Base-by-base conservation (phyloP, 75 land plant species). In the Picea sitchensis region DNA sequence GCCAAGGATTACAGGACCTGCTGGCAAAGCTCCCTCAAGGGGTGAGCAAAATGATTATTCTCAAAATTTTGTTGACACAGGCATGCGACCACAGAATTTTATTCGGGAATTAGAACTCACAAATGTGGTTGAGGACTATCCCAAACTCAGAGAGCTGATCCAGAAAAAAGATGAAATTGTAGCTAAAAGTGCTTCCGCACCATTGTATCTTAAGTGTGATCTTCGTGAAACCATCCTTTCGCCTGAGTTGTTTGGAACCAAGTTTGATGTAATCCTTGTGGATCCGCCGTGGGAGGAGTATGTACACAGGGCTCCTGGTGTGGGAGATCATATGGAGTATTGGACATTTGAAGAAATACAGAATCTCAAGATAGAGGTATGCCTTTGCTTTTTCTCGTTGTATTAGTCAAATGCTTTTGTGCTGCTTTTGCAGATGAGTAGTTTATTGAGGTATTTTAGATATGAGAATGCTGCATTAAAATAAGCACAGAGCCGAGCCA, bases 271-370 rank as follows among this genome's bases (percentile, higher is more conserved):
- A 14, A 96, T 96, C 61, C 93, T 96, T 65, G 91, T 96, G 59
- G 99, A 96, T 69, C 99, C 99, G 20, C 99, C 99, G 14, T 96
- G 99, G 99, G 99, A 96, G 83, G 99, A 96, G 76, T 96, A 96
- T 83, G 93, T 96, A 65, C 95, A 96, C 77, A 90, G 99, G 64
- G 95, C 98, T 79, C 99, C 99, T 83, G 98, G 99, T 78, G 91
- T 91, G 69, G 90, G 95, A 20, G 99, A 96, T 79, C 88, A 96
- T 74, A 88, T 94, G 89, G 99, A 96, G 73, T 95, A 90, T 84
- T 96, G 99, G 99, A 87, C 93, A 34, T 82, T 88, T 87, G 98
- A 96, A 86, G 95, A 96, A 78, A 96, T 96, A 54, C 83, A 84
- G 78, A 92, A 92, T 82, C 87, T 96, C 18, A 94, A 94, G 73